phyloP scores from a whole-genome alignment of 306 rosid species.

The Gillenia trifoliata region DNA sequence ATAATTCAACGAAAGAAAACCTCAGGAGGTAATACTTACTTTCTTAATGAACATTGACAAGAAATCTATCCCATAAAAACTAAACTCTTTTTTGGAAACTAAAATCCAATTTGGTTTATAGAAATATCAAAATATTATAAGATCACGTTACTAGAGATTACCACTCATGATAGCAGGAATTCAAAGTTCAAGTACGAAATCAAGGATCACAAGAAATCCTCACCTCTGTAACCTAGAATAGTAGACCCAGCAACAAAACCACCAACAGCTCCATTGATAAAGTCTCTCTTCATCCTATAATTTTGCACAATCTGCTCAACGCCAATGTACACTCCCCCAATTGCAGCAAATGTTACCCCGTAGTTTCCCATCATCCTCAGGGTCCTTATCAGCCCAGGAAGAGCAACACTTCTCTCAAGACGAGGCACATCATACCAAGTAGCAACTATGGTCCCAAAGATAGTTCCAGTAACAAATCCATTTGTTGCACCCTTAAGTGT shows the following conservation, averaged over 20 bases:
- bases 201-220: constrained; percentile 13
- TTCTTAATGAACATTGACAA: neutral
- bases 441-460: constrained; percentile 87
- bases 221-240: constrained; percentile 85
- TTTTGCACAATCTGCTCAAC: constrained; percentile 85
- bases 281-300: constrained; percentile 81
- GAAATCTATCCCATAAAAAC: neutral
- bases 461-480: constrained; percentile 77
- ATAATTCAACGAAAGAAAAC: neutral
- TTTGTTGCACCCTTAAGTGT: constrained; percentile 72
- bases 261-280: constrained; percentile 91
- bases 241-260: constrained; percentile 94
- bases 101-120: neutral
- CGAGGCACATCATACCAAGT: constrained; percentile 97
- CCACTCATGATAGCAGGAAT: neutral
- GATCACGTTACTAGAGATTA: neutral
- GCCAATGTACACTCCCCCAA: constrained; percentile 93
- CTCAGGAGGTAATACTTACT: neutral
- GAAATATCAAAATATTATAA: neutral
- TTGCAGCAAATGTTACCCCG: constrained; percentile 95
- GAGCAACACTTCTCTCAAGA: constrained; percentile 92
- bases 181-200: neutral
- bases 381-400: constrained; percentile 87
- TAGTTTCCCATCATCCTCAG: constrained; percentile 87
- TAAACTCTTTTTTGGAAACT: neutral